Conservation (phyloP, 441 rosid genomes). For the Gossypium gossypioides region DNA sequence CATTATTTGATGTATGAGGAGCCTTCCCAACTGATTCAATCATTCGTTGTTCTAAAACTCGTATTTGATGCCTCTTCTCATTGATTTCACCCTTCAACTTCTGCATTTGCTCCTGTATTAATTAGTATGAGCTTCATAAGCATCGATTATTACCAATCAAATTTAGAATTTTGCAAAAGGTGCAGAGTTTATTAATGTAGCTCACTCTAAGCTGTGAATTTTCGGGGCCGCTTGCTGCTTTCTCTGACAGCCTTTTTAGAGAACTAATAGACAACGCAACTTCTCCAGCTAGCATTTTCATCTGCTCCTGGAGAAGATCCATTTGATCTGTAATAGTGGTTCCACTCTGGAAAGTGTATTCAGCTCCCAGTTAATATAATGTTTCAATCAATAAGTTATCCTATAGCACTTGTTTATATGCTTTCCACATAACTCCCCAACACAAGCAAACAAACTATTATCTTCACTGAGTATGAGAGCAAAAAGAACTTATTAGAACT, state of each 20-base stretch:
- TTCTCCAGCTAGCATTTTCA: slow-evolving; percentile 86
- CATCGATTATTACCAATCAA: slow-evolving; percentile 9
- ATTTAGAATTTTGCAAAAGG: slow-evolving; percentile 8
- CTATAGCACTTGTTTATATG: neutral
- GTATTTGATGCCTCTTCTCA: slow-evolving; percentile 73
- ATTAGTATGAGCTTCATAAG: slow-evolving; percentile 21
- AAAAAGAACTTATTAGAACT: neutral
- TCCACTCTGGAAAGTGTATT: slow-evolving; percentile 42
- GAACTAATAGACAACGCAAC: slow-evolving; percentile 76
- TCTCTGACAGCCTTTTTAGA: slow-evolving; percentile 69
- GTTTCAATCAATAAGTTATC: neutral
- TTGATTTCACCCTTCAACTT: slow-evolving; percentile 69
- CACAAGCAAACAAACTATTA: neutral
- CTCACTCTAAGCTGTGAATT: slow-evolving; percentile 55
- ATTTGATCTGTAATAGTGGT: slow-evolving; percentile 72
- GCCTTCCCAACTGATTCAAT: slow-evolving; percentile 52
- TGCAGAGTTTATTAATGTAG: slow-evolving; percentile 10
- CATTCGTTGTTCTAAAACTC: slow-evolving; percentile 64
- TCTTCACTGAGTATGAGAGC: neutral
- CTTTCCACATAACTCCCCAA: neutral
- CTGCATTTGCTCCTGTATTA: slow-evolving; percentile 56
- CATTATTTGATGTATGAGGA: slow-evolving; percentile 34
- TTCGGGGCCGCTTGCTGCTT: slow-evolving; percentile 52
- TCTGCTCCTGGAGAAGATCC: slow-evolving; percentile 91
- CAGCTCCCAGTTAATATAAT: slow-evolving; percentile 22